A percentile compares a stretch with the other conserved stretches of the same genome.
These are phyloP conservation scores for Stachybotrys chartarum DNA, from an alignment of 2,329 filamentous ascomycete species.

Conservation along the genomic window DNA sequence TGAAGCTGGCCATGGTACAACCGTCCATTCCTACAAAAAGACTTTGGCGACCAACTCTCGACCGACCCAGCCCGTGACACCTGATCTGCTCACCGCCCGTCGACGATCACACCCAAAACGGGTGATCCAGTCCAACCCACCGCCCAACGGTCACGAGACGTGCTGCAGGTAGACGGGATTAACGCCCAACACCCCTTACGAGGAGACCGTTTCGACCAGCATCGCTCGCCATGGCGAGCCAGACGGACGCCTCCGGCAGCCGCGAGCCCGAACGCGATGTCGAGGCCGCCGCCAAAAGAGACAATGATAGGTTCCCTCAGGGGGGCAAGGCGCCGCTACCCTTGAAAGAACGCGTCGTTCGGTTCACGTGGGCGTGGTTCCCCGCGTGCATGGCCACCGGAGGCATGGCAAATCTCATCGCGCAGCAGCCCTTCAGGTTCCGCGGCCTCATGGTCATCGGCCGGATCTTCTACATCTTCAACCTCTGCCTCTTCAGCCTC, in stretches of 20 bases:
- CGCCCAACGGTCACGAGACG: too few species aligned
- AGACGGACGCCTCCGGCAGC: background rate
- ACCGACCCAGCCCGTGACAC: too few species aligned
- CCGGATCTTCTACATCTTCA: constrained; percentile 37
- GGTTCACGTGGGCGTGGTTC: constrained; percentile 19
- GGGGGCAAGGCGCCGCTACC: background rate
- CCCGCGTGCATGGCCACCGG: constrained; percentile 20
- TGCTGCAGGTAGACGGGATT: too few species aligned
- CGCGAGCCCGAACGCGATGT: background rate
- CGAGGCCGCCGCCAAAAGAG: background rate
- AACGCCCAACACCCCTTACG: too few species aligned
- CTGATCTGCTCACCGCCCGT: too few species aligned
- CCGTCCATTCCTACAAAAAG: too few species aligned
- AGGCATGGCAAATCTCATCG: constrained; percentile 16
- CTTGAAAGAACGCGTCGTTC: constrained; percentile 2
- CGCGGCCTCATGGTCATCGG: constrained; percentile 36
- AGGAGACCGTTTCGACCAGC: too few species aligned
- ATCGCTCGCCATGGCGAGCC: background rate
- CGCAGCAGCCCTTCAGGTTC: constrained; percentile 33
- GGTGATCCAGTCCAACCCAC: too few species aligned
- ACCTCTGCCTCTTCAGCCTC: constrained; percentile 38
- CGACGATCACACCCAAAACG: too few species aligned
- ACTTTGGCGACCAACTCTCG: too few species aligned
- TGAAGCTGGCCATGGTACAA: too few species aligned
- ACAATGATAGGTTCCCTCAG: background rate